Evolutionary conservation across 495 filamentous ascomycete genomes (phyloP).

Genomic region (Aspergillus cristatus): DNA sequence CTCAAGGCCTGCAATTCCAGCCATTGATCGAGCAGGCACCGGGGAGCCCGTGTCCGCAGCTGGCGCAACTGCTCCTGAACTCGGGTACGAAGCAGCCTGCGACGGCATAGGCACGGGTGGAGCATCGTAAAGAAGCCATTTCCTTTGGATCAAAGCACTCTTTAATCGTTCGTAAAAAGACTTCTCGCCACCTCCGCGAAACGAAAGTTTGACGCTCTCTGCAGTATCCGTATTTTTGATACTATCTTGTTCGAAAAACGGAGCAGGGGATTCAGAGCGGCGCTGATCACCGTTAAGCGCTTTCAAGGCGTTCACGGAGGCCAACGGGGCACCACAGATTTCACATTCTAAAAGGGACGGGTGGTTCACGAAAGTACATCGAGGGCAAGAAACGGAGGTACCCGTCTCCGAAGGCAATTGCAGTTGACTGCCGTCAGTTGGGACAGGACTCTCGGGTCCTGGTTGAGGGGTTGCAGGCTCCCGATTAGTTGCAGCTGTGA

Average conservation of each 20-base stretch:
- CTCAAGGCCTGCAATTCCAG: conserved; percentile 91
- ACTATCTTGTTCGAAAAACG: conserved; percentile 37
- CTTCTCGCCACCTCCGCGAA: conserved; percentile 80
- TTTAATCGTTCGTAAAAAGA: conserved; percentile 86
- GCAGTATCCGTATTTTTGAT: conserved; percentile 44
- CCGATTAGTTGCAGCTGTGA: conserved; percentile 53
- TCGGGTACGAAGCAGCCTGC: conserved; percentile 19
- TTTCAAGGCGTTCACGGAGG: conserved; percentile 14
- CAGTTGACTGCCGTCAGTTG: conserved; percentile 6
- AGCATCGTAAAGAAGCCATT: conserved; percentile 90
- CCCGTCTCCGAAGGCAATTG: background rate
- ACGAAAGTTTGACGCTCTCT: conserved; percentile 85
- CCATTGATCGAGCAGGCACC: conserved; percentile 40
- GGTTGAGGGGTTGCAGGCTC: conserved; percentile 21
- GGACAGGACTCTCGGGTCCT: conserved; percentile 1
- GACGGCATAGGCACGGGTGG: conserved; percentile 75
- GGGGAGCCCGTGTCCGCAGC: conserved; percentile 13
- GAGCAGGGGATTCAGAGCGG: conserved; percentile 71
- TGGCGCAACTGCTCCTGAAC: conserved; percentile 10
- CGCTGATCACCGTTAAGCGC: conserved; percentile 17
- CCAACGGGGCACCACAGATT: conserved; percentile 75
- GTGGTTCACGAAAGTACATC: conserved; percentile 93
- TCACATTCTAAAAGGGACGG: conserved; percentile 80
- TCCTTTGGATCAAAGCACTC: conserved; percentile 76
- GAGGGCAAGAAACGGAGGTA: conserved; percentile 51